Conservation (phyloP, 306 rosid genomes). For the Vigna angularis region DNA sequence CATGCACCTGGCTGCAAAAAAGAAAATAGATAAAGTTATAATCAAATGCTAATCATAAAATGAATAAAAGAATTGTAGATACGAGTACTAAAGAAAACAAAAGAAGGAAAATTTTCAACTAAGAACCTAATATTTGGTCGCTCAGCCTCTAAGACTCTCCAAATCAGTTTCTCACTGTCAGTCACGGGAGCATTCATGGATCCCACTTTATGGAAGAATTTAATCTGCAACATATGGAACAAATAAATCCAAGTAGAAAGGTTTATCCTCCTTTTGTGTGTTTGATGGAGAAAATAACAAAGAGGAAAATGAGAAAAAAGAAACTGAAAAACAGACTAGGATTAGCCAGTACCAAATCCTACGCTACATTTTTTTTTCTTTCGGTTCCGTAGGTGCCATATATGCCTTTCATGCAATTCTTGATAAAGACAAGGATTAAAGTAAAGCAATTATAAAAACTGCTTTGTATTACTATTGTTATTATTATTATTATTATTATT, state of each 20-base stretch:
- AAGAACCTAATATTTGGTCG: constrained; percentile 80
- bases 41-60: constrained; percentile 22
- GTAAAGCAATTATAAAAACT: neutral
- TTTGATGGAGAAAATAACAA: neutral
- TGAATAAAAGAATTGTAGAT: constrained; percentile 14
- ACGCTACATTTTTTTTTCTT: neutral
- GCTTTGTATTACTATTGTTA: neutral
- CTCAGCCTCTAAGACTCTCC: constrained; percentile 93
- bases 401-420: constrained; percentile 8
- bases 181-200: constrained; percentile 71
- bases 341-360: constrained; percentile 11
- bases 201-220: constrained; percentile 83
- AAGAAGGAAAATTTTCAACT: neutral
- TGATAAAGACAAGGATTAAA: neutral
- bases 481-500: neutral
- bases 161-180: constrained; percentile 81
- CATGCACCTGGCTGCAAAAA: constrained; percentile 76
- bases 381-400: neutral
- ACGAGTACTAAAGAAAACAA: constrained; percentile 2
- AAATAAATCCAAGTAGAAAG: constrained; percentile 40
- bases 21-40: constrained; percentile 32
- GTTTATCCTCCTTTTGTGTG: neutral
- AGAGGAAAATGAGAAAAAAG: constrained; percentile 6
- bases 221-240: constrained; percentile 64
- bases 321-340: constrained; percentile 20